These are phyloP conservation scores for Verticillium albo-atrum DNA, from an alignment of 2,329 filamentous ascomycete species.

Conservation along the genomic window DNA sequence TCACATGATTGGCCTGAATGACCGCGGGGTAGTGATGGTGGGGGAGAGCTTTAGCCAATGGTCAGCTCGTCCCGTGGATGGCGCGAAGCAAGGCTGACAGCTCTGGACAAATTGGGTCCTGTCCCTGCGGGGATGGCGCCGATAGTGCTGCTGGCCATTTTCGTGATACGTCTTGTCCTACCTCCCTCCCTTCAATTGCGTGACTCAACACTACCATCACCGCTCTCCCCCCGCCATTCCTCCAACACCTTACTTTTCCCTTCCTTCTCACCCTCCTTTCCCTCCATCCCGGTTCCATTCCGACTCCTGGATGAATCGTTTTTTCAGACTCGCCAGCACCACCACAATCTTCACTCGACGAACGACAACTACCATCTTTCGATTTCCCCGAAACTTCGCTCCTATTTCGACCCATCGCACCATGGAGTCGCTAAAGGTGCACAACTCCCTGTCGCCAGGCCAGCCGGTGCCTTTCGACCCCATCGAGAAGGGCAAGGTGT, in stretches of 20 bases:
- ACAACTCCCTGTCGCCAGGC: conserved; percentile 72
- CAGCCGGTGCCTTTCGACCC: conserved; percentile 71
- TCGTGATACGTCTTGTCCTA: not conserved
- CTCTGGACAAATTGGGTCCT: not conserved
- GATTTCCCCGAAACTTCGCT: conserved; percentile 26
- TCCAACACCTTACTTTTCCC: conserved; percentile 9
- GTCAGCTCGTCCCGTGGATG: not conserved
- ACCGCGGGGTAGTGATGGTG: conserved; percentile 3
- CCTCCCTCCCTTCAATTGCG: conserved; percentile 1
- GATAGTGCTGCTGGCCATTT: conserved; percentile 2
- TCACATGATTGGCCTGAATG: not conserved
- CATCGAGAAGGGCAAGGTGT: conserved; percentile 65
- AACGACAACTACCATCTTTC: conserved; percentile 13
- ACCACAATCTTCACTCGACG: conserved; percentile 22
- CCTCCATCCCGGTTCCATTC: conserved; percentile 2
- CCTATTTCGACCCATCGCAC: conserved; percentile 21
- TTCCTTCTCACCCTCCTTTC: conserved; percentile 11
- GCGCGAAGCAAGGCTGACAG: not conserved
- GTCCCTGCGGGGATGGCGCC: conserved; percentile 1
- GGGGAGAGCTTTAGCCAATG: not conserved
- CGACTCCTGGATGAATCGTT: conserved; percentile 25
- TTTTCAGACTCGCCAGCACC: conserved; percentile 18
- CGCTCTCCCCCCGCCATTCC: not conserved
- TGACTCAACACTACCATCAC: conserved; percentile 3
- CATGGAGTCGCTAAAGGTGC: conserved; percentile 63